Conservation (phyloP, 2,329 filamentous ascomycete genomes). For the Xylariales sp. region DNA sequence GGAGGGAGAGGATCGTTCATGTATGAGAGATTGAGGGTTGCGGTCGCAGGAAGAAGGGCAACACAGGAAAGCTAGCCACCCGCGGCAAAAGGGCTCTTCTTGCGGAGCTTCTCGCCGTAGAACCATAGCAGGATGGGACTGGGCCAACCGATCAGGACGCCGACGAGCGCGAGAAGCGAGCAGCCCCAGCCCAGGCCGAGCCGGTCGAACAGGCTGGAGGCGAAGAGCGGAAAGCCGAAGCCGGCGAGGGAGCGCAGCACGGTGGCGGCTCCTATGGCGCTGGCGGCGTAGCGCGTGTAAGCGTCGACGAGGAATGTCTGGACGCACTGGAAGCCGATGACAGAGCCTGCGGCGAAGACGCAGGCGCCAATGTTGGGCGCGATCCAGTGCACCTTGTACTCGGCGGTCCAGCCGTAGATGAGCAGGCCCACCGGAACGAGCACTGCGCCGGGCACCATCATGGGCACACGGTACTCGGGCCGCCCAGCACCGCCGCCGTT, state of each 20-base stretch:
- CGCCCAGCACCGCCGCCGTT: slow-evolving; percentile 28
- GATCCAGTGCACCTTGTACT: slow-evolving; percentile 39
- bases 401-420: slow-evolving; percentile 41
- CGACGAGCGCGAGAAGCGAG: slow-evolving; percentile 41
- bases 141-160: slow-evolving; percentile 45
- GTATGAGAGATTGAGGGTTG: too few relatives aligned
- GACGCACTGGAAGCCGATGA: slow-evolving; percentile 39
- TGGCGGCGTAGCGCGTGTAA: slow-evolving; percentile 41
- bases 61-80: too few relatives aligned
- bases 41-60: too few relatives aligned
- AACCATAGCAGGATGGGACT: slow-evolving; percentile 40
- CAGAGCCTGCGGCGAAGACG: slow-evolving; percentile 31
- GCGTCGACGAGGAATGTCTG: slow-evolving; percentile 43
- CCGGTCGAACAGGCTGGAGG: slow-evolving; percentile 37
- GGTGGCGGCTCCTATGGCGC: slow-evolving; percentile 38
- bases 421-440: slow-evolving; percentile 38
- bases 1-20: too few relatives aligned
- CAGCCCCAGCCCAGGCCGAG: slow-evolving; percentile 44
- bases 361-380: slow-evolving; percentile 38
- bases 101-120: slow-evolving; percentile 30
- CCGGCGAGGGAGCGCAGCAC: slow-evolving; percentile 43
- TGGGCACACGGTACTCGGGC: slow-evolving; percentile 38
- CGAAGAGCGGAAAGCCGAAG: slow-evolving; percentile 49
- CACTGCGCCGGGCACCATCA: slow-evolving; percentile 35
- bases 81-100: slow-evolving; percentile 26